Base-by-base conservation (phyloP, 805 yeast species). In the Metschnikowia aberdeeniae region DNA sequence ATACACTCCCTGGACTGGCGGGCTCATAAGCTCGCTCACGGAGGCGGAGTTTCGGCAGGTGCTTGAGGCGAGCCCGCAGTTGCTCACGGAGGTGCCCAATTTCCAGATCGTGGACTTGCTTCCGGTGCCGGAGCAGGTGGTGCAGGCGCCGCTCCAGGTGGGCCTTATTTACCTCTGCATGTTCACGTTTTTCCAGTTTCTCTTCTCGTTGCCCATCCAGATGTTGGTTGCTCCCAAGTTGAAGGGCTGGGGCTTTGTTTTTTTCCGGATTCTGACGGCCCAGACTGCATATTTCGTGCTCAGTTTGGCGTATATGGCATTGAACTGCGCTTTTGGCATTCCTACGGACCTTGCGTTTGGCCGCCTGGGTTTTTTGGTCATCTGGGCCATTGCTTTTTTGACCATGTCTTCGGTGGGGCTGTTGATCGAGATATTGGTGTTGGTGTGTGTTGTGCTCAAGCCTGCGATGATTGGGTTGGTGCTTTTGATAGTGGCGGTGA, bases 101-200 rank as follows among this genome's bases (percentile, higher is more conserved):
- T 60, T 66, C 36, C 19, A 12, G 20, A 28, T 52, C n/a, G 41
- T 42, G 14, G 70, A 66, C 41, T 39, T 49, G 4, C 44, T 58
- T 9, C 69, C 69, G 1, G 64, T 63, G 1, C 37, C 42, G 1
- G 37, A 56, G 30, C 57, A 52, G 31, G 54, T 63, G 14, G 55
- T 56, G 29, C 65, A 57, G 43, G 70, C 68, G 10, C 66, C 68
- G 0, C 53, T 64, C 14, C 64, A 63, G 38, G 49, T 66, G n/a
- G 70, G 69, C 0, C 43, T 63, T 20, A 57, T 66, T 34, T 66
- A 66, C 49, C 52, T 64, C 49, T 59, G 62, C 22, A 50, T 64
- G 4, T 66, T 66, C 48, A 53, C 70, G 6, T 66, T 66, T 43
- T 66, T 64, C 58, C 68, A 61, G 49, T 66, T 66, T 36, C 38